A percentile compares a stretch with the other conserved stretches of the same genome.
These are phyloP conservation scores for Kwoniella mangroviensis DNA, from an alignment of 768 basidiomycete genomes.

Conservation along the genomic window DNA sequence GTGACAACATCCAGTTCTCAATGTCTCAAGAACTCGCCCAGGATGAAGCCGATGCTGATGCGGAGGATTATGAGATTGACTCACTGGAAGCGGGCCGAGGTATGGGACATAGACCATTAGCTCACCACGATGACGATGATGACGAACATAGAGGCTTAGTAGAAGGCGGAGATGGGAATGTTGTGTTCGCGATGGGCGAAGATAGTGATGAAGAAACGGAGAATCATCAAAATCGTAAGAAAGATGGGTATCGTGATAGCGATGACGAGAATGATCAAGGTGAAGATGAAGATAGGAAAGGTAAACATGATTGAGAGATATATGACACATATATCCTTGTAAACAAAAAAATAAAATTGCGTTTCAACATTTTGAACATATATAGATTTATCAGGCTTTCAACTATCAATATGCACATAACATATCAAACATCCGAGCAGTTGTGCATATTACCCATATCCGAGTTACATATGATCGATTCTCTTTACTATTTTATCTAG, in stretches of 20 bases:
- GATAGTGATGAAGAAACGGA: constrained; percentile 52
- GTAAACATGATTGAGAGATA: constrained; percentile 13
- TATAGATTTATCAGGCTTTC: not conserved
- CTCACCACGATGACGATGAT: constrained; percentile 41
- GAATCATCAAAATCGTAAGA: constrained; percentile 5
- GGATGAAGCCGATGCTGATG: constrained; percentile 52
- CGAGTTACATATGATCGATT: too few relatives aligned
- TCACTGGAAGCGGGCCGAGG: constrained; percentile 35
- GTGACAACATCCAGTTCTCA: constrained; percentile 64
- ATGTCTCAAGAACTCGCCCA: constrained; percentile 97
- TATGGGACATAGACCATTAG: constrained; percentile 79
- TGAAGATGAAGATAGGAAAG: constrained; percentile 26
- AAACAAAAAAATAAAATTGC: not conserved
- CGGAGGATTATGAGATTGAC: constrained; percentile 49
- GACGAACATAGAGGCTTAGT: constrained; percentile 23
- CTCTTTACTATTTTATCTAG: too few relatives aligned
- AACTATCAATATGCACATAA: not conserved
- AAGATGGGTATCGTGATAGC: constrained; percentile 34
- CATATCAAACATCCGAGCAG: too few relatives aligned
- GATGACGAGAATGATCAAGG: constrained; percentile 27
- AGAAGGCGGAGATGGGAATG: constrained; percentile 36
- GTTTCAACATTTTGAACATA: not conserved
- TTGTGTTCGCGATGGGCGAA: constrained; percentile 53
- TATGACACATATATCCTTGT: not conserved
- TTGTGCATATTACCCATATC: too few relatives aligned